phyloP scores from a whole-genome alignment of 176 grass and related monocot genomes.

The Oryza officinalis region DNA sequence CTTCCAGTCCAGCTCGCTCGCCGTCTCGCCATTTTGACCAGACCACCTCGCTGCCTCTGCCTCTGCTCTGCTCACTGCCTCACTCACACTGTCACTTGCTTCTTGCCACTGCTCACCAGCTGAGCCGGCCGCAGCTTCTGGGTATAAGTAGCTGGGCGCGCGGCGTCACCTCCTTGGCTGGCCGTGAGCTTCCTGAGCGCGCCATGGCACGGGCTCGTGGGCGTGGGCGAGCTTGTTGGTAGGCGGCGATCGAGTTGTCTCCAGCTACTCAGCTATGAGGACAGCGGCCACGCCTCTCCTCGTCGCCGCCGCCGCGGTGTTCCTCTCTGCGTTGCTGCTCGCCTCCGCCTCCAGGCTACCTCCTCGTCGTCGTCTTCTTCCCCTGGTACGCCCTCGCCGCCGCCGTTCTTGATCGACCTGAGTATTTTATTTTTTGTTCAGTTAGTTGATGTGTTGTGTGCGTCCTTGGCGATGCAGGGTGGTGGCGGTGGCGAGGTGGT shows the following conservation, averaged over 20 bases:
- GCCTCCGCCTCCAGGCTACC: background rate
- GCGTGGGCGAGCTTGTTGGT: constrained; percentile 18
- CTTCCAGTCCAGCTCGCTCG: too few relatives aligned
- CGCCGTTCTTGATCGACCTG: too few relatives aligned
- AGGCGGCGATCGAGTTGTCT: background rate
- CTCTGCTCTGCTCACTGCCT: background rate
- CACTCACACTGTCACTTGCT: background rate
- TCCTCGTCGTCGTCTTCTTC: background rate
- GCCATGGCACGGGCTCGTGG: constrained; percentile 15
- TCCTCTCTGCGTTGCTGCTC: constrained; percentile 11
- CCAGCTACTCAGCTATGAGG: constrained; percentile 33
- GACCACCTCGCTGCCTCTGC: background rate
- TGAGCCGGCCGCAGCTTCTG: background rate
- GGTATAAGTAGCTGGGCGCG: constrained; percentile 7
- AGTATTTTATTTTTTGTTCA: too few relatives aligned
- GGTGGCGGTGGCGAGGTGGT: background rate
- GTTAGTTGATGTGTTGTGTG: background rate
- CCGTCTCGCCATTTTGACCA: too few relatives aligned
- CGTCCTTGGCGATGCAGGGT: background rate
- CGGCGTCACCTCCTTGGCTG: background rate
- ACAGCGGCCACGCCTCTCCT: background rate
- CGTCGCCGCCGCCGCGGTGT: constrained; percentile 19
- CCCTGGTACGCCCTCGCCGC: constrained; percentile 16
- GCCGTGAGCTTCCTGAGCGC: background rate
- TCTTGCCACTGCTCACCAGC: background rate